Conservation (phyloP, 257 asterid species). For the Penstemon davidsonii region DNA sequence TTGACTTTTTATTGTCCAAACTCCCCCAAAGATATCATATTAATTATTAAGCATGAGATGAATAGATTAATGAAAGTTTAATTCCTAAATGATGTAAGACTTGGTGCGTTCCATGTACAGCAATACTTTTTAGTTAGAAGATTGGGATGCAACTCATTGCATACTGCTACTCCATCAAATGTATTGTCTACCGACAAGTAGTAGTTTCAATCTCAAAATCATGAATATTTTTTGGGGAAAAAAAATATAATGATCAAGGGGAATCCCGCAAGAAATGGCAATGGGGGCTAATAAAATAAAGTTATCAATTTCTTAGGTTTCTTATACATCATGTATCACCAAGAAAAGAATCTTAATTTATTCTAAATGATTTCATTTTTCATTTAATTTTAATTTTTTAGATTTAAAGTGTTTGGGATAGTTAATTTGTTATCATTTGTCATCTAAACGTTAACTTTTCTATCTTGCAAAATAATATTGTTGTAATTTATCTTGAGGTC, state of each 20-base stretch:
- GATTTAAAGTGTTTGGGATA: too few species aligned
- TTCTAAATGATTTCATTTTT: too few species aligned
- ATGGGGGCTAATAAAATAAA: background rate
- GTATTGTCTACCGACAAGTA: background rate
- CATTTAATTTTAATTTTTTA: too few species aligned
- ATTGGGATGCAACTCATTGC: background rate
- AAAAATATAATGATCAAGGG: background rate
- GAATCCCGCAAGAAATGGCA: constrained; percentile 6
- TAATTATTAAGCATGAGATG: too few species aligned
- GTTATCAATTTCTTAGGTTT: background rate
- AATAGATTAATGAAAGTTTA: background rate
- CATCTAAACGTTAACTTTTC: too few species aligned
- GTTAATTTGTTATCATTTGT: too few species aligned
- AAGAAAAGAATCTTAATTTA: too few species aligned
- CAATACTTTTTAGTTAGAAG: background rate
- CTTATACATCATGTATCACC: background rate
- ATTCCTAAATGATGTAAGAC: background rate
- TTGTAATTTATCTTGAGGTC: too few species aligned
- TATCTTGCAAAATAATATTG: too few species aligned
- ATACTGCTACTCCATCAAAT: background rate
- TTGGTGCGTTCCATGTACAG: background rate
- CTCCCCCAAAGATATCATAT: background rate
- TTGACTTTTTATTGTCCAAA: background rate
- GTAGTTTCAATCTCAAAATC: background rate
- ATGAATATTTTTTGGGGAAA: background rate